phyloP scores from a whole-genome alignment of 169 alveolate species.

The Cardiosporidium cionae region DNA sequence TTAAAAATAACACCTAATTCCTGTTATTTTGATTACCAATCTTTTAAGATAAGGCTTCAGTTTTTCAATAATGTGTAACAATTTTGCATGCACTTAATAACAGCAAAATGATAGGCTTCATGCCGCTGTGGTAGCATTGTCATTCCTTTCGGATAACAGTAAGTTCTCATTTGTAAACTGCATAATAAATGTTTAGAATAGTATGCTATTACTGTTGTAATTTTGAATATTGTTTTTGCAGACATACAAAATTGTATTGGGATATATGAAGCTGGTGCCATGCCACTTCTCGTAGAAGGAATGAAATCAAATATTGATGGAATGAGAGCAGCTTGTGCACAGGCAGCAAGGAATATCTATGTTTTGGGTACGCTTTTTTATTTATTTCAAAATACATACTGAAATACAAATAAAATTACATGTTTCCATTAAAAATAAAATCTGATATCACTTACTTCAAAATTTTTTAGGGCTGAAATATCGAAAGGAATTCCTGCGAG shows the following conservation, averaged over 20 bases:
- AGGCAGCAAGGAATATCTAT: slow-evolving; percentile 75
- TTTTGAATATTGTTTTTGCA: no score
- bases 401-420: no score
- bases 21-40: no score
- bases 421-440: no score
- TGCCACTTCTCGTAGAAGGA: slow-evolving; percentile 67
- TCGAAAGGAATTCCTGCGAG: slow-evolving; percentile 67
- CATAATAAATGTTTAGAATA: no score
- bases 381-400: neutral
- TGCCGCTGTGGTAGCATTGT: slow-evolving; percentile 81
- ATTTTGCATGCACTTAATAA: no score
- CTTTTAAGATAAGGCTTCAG: no score
- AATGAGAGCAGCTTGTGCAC: slow-evolving; percentile 82
- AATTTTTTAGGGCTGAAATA: slow-evolving; percentile 55
- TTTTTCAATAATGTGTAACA: no score
- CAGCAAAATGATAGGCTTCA: slow-evolving; percentile 76
- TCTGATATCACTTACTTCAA: no score
- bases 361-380: slow-evolving; percentile 48
- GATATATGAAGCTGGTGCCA: slow-evolving; percentile 73
- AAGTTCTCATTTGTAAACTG: no score
- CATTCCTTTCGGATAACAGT: slow-evolving; percentile 78
- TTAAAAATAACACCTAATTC: no score
- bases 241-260: slow-evolving; percentile 65
- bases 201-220: no score
- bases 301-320: slow-evolving; percentile 75